Evolutionary conservation across 164 flowering plant species (phyloP).

Genomic region (Vitis labrusca): DNA sequence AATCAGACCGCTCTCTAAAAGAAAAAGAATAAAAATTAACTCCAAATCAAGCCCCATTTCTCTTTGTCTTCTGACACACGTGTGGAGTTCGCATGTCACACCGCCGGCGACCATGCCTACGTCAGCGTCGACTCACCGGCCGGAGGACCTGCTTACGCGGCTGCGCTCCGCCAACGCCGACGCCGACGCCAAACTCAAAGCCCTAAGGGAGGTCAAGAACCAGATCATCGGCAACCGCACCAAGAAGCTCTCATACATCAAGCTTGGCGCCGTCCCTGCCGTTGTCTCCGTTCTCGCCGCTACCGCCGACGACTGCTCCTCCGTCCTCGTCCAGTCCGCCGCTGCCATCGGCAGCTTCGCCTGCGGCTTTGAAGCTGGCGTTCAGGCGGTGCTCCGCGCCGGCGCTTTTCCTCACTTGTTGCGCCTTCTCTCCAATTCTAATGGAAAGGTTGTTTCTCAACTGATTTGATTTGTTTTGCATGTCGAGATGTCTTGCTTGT

Average conservation of each 20-base stretch:
- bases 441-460: conserved; percentile 55
- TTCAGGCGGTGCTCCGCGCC: conserved; percentile 69
- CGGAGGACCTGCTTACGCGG: conserved; percentile 54
- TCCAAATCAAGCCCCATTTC: no score
- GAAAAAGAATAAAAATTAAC: no score
- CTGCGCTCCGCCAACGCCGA: conserved; percentile 48
- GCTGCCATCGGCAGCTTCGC: conserved; percentile 94
- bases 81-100: conserved; percentile 8
- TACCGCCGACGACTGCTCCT: conserved; percentile 21
- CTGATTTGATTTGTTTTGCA: no score
- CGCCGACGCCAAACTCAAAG: conserved; percentile 50
- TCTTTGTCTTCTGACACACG: no score
- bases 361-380: conserved; percentile 88
- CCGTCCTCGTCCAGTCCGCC: conserved; percentile 71
- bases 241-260: conserved; percentile 79
- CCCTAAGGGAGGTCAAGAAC: conserved; percentile 84
- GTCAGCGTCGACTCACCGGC: conserved; percentile 29
- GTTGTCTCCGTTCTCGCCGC: conserved; percentile 50
- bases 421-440: conserved; percentile 51
- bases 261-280: conserved; percentile 80
- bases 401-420: conserved; percentile 69
- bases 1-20: no score
- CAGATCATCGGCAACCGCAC: conserved; percentile 96
- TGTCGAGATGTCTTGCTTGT: no score
- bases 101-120: conserved; percentile 45